Percentiles rank a stretch among this genome's conserved stretches.
Evolutionary conservation across 2,329 filamentous ascomycete genomes (phyloP).

Genomic region (Colletotrichum falcatum): DNA sequence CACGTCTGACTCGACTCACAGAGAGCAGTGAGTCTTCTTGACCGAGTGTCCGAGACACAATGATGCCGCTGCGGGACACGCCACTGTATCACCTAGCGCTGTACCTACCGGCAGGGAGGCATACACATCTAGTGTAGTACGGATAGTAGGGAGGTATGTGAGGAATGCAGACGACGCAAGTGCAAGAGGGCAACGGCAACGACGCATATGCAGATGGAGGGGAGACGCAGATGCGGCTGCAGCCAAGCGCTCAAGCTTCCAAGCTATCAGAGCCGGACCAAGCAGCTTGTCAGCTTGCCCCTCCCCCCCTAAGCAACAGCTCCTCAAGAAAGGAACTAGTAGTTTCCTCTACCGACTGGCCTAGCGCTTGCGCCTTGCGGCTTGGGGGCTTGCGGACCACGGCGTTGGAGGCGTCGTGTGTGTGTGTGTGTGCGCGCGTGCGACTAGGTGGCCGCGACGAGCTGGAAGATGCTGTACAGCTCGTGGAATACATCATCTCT

Average conservation of each 20-base stretch:
- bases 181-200: not conserved
- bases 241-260: conserved; percentile 14
- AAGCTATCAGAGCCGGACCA: conserved; percentile 18
- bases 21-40: not conserved
- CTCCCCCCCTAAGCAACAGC: not conserved
- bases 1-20: conserved; percentile 23
- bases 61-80: conserved; percentile 19
- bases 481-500: conserved; percentile 14
- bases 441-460: not conserved
- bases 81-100: conserved; percentile 5
- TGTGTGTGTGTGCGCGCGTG: not conserved
- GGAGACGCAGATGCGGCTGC: not conserved
- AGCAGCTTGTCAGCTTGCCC: conserved; percentile 24
- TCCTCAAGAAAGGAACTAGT: conserved; percentile 12
- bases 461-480: not conserved
- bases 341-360: conserved; percentile 38
- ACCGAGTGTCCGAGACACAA: conserved; percentile 26
- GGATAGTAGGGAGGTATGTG: not conserved
- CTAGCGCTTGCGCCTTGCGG: conserved; percentile 27
- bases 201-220: conserved; percentile 4
- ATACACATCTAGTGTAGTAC: no score
- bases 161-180: conserved; percentile 14
- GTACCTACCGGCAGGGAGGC: not conserved
- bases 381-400: conserved; percentile 19
- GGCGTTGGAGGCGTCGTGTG: conserved; percentile 8